phyloP scores from a whole-genome alignment of 2,329 filamentous ascomycete genomes.

The Aspergillus pseudoterreus region DNA sequence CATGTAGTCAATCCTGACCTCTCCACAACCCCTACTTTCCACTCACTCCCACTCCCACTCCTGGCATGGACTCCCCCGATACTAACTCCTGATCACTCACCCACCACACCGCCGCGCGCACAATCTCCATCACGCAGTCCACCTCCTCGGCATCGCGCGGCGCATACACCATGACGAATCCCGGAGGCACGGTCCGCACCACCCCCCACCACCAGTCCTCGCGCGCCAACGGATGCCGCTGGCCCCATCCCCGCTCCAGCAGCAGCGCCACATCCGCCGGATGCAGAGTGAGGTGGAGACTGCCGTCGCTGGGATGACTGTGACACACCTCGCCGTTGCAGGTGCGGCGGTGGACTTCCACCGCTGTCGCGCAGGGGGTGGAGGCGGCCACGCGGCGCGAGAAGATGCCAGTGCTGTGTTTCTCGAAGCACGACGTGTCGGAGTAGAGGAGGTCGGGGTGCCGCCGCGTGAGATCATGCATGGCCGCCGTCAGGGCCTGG shows the following conservation, averaged over 20 bases:
- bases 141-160: constrained; percentile 68
- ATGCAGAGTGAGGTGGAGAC: constrained; percentile 75
- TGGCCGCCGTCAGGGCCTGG: constrained; percentile 49
- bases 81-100: constrained; percentile 17
- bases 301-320: constrained; percentile 71
- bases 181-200: constrained; percentile 64
- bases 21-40: neutral
- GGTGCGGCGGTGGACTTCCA: constrained; percentile 13
- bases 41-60: neutral
- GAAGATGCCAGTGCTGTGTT: constrained; percentile 75
- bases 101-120: constrained; percentile 72
- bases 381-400: constrained; percentile 38
- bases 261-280: constrained; percentile 71
- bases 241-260: constrained; percentile 73
- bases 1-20: constrained; percentile 1
- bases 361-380: neutral
- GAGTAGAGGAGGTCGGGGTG: constrained; percentile 53
- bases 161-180: constrained; percentile 81
- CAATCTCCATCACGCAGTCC: constrained; percentile 62
- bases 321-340: constrained; percentile 75
- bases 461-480: constrained; percentile 50
- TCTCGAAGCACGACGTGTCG: constrained; percentile 74
- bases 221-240: constrained; percentile 54
- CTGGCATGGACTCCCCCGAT: neutral
- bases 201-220: constrained; percentile 59